These are phyloP conservation scores for Alternaria solani DNA, from an alignment of 2,329 filamentous ascomycete species.

Conservation along the genomic window DNA sequence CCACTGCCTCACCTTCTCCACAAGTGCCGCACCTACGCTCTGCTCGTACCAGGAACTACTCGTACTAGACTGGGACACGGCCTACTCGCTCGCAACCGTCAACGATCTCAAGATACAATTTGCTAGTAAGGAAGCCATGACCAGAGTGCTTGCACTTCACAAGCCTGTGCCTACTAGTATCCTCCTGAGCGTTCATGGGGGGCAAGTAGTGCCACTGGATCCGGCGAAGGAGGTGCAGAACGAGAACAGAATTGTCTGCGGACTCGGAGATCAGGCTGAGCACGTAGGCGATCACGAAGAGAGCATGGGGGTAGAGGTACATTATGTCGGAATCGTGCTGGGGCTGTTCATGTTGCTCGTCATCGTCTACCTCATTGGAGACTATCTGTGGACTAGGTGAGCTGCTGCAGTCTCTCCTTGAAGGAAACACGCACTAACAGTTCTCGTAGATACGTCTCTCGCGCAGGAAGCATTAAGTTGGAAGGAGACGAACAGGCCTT, in stretches of 20 bases:
- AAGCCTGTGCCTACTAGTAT: conserved; percentile 32
- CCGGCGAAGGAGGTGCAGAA: conserved; percentile 15
- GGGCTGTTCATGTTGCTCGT: conserved; percentile 30
- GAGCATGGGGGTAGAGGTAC: conserved; percentile 13
- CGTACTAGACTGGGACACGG: conserved; percentile 34
- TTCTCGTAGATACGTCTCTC: conserved; percentile 15
- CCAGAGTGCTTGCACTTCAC: conserved; percentile 28
- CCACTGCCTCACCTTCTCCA: conserved; percentile 36
- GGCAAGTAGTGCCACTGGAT: conserved; percentile 18
- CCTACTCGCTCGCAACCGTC: conserved; percentile 30
- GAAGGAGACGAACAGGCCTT: conserved; percentile 35
- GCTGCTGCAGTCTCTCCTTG: background rate
- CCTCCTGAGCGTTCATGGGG: conserved; percentile 20
- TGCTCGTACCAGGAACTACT: conserved; percentile 35
- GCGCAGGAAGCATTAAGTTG: conserved; percentile 26
- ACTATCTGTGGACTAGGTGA: conserved; percentile 34
- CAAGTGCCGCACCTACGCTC: conserved; percentile 24
- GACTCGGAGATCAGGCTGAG: conserved; percentile 33
- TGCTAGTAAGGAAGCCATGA: conserved; percentile 30
- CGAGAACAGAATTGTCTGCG: conserved; percentile 36
- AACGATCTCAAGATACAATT: conserved; percentile 37
- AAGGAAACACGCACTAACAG: conserved; percentile 7
- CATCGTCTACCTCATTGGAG: conserved; percentile 25
- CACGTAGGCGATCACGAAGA: conserved; percentile 10
- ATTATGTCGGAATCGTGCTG: conserved; percentile 29